These are phyloP conservation scores for Hemerocallis citrina DNA, from an alignment of 106 monocot species.

Conservation along the genomic window DNA sequence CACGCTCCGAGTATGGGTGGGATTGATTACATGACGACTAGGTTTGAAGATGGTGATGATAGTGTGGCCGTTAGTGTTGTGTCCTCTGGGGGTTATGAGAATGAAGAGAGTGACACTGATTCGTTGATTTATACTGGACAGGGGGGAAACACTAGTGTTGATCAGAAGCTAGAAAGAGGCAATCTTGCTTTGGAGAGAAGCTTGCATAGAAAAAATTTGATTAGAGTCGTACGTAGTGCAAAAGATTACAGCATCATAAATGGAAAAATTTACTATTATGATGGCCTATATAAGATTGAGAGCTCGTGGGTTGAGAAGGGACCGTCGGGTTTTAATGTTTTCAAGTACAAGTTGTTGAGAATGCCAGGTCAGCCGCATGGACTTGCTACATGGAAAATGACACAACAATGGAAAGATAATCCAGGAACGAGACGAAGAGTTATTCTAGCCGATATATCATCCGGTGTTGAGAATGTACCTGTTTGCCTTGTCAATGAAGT, in stretches of 20 bases:
- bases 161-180: constrained; percentile 86
- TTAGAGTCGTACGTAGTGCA: constrained; percentile 72
- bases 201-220: constrained; percentile 27
- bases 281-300: constrained; percentile 77
- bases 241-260: constrained; percentile 27
- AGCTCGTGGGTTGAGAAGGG: constrained; percentile 60
- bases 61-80: constrained; percentile 60
- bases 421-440: constrained; percentile 49
- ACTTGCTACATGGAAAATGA: constrained; percentile 57
- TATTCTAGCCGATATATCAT: constrained; percentile 60
- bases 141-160: constrained; percentile 40
- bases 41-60: constrained; percentile 22
- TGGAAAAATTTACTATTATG: constrained; percentile 73
- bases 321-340: constrained; percentile 61
- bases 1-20: constrained; percentile 69
- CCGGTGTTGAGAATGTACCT: constrained; percentile 47
- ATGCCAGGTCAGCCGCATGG: constrained; percentile 62
- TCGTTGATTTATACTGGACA: constrained; percentile 71
- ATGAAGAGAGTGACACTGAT: constrained; percentile 47
- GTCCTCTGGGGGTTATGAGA: constrained; percentile 77
- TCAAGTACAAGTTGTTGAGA: constrained; percentile 68
- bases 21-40: constrained; percentile 55
- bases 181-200: constrained; percentile 91
- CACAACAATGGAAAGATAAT: constrained; percentile 56
- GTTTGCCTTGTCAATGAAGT: constrained; percentile 84